These are phyloP conservation scores for Boletus rubescentipes DNA, from an alignment of 768 basidiomycete species.

Conservation along the genomic window DNA sequence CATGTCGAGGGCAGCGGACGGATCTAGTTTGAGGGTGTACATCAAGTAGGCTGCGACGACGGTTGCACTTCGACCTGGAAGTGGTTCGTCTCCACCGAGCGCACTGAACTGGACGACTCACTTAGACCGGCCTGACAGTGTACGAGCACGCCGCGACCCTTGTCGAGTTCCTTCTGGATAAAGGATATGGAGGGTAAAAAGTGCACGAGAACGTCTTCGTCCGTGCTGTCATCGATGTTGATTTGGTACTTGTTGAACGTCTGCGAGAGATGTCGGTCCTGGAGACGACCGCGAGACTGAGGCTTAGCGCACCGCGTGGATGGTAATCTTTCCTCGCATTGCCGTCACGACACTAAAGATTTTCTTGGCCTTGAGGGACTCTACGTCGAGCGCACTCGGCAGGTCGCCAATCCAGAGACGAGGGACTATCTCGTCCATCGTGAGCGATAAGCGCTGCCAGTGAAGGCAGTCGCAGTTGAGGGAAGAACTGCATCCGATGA, in stretches of 20 bases:
- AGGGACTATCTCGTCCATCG: constrained; percentile 77
- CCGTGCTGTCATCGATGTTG: constrained; percentile 70
- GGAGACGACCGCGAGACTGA: background rate
- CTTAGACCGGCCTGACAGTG: constrained; percentile 92
- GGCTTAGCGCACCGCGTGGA: constrained; percentile 52
- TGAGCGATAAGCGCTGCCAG: too few species aligned
- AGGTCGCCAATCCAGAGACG: constrained; percentile 87
- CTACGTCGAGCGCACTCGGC: constrained; percentile 61
- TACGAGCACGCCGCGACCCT: constrained; percentile 75
- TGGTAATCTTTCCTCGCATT: constrained; percentile 66
- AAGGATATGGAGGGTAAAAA: constrained; percentile 79
- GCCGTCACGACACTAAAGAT: constrained; percentile 74
- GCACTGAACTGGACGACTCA: constrained; percentile 38
- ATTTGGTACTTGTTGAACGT: constrained; percentile 81
- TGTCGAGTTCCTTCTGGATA: constrained; percentile 76
- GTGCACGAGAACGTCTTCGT: constrained; percentile 76
- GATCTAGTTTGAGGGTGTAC: constrained; percentile 60
- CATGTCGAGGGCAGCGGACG: constrained; percentile 62
- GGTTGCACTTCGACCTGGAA: constrained; percentile 75
- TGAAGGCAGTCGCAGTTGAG: too few species aligned
- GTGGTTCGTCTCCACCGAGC: constrained; percentile 3
- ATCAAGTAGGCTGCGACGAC: constrained; percentile 90
- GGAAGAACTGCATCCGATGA: too few species aligned
- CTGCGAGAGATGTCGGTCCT: constrained; percentile 38
- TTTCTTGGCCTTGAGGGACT: constrained; percentile 61